Conservation (phyloP, 148 eudicot genomes). For the Vaccinium darrowii region DNA sequence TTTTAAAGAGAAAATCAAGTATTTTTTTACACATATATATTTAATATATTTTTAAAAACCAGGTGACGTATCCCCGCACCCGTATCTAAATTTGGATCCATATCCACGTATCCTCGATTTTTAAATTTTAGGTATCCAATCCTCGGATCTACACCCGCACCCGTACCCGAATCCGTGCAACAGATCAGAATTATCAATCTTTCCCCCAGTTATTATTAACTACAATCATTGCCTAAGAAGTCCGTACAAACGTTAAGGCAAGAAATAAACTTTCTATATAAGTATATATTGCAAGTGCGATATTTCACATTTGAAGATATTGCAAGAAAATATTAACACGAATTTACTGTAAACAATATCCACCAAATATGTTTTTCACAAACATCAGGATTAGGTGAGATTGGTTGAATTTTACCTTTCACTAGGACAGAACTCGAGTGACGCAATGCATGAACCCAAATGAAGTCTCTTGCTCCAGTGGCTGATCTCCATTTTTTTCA, state of each 20-base stretch:
- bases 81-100: too few relatives aligned
- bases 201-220: not conserved
- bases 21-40: too few relatives aligned
- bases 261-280: not conserved
- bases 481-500: slow-evolving; percentile 71
- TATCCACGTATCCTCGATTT: too few relatives aligned
- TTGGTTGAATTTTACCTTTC: slow-evolving; percentile 59
- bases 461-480: slow-evolving; percentile 93
- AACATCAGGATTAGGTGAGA: not conserved
- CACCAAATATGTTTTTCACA: not conserved
- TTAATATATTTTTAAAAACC: too few relatives aligned
- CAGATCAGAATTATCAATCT: not conserved
- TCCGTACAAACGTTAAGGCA: not conserved
- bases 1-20: too few relatives aligned
- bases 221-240: not conserved
- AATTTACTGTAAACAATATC: not conserved
- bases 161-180: too few relatives aligned
- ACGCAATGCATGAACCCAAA: slow-evolving; percentile 62
- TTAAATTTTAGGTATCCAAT: too few relatives aligned
- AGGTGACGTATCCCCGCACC: too few relatives aligned
- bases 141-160: too few relatives aligned
- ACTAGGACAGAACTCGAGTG: slow-evolving; percentile 88
- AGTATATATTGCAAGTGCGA: not conserved
- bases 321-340: not conserved
- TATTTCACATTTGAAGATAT: not conserved